Evolutionary conservation across 805 yeast genomes (phyloP), one percentile per base, ranked within the genome.

Genomic region (Nakazawaea siamensis): DNA sequence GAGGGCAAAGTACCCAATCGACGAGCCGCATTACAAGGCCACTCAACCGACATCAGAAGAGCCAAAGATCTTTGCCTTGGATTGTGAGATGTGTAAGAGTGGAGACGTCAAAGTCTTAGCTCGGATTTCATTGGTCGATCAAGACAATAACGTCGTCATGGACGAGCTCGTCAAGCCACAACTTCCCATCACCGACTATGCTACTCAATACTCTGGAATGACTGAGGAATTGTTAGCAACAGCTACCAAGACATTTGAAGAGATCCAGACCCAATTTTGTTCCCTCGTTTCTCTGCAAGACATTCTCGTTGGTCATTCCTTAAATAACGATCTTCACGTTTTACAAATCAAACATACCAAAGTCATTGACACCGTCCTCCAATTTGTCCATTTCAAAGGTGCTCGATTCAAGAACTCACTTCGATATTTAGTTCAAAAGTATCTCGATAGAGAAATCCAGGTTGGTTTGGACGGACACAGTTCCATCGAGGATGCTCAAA

Each of bases 41-140:
- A n/a, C n/a, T n/a, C n/a, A n/a, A n/a, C n/a, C n/a, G n/a, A n/a
- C n/a, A n/a, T n/a, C n/a, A n/a, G 76, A 64, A 8, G 79, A 77
- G 0, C 68, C 81, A 0, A 76, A 66, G 38, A 73, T 81, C 0
- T 85, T 73, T 58, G 92, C 94, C 0, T 44, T 92, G 14, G 98
- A 90, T 57, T 92, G 98, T 63, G 98, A 90, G 57, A 92, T 90
- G 86, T 86, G 96, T 52, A 58, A 67, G 39, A 57, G 88, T 0
- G 70, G 61, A 0, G 42, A 49, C 1, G 87, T 86, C 0, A 66
- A 68, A 27, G 94, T 74, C 1, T 61, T 90, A 27, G 76, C 97
- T 0, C 65, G 97, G 35, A 73, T 84, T 0, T 82, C 95, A 2
- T 44, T 92, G 8, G 70, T 87, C 1, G 77, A 82, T 51, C 74